Evolutionary conservation across 495 filamentous ascomycete genomes (phyloP).

Genomic region (Chlorociboria aeruginascens): DNA sequence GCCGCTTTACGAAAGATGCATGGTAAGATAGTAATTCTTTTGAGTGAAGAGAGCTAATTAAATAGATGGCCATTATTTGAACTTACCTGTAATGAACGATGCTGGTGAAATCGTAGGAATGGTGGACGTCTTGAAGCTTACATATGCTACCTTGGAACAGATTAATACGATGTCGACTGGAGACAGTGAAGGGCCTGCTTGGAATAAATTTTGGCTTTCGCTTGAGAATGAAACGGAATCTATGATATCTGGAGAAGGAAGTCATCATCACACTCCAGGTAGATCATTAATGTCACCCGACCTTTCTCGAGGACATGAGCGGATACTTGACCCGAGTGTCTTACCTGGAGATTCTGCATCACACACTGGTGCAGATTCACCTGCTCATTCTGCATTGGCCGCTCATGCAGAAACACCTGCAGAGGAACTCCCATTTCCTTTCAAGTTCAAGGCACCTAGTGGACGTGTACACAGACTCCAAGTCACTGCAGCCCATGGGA

Average conservation of each 20-base stretch:
- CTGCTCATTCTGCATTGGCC: slow-evolving; percentile 48
- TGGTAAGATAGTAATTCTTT: slow-evolving; percentile 41
- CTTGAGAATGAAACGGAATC: slow-evolving; percentile 89
- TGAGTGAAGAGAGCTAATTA: background rate
- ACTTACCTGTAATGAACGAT: slow-evolving; percentile 97
- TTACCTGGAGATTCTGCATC: slow-evolving; percentile 90
- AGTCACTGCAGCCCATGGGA: slow-evolving; percentile 65
- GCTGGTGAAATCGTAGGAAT: slow-evolving; percentile 95
- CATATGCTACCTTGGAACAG: slow-evolving; percentile 95
- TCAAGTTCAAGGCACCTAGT: slow-evolving; percentile 99
- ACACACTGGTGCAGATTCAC: slow-evolving; percentile 73
- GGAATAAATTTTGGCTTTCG: slow-evolving; percentile 99
- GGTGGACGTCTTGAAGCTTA: slow-evolving; percentile 97
- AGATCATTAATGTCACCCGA: slow-evolving; percentile 72
- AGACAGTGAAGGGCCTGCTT: slow-evolving; percentile 90
- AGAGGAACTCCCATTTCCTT: slow-evolving; percentile 74
- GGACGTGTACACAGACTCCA: slow-evolving; percentile 91
- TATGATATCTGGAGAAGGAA: slow-evolving; percentile 82
- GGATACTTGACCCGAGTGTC: slow-evolving; percentile 60
- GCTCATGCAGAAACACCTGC: slow-evolving; percentile 36
- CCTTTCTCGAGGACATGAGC: slow-evolving; percentile 46
- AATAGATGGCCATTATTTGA: slow-evolving; percentile 92
- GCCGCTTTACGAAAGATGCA: slow-evolving; percentile 98
- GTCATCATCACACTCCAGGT: slow-evolving; percentile 42
- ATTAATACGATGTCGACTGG: slow-evolving; percentile 57